Percentiles rank a stretch among this genome's conserved stretches.
Evolutionary conservation across 805 yeast genomes (phyloP).

Genomic region (Candida chilensis): DNA sequence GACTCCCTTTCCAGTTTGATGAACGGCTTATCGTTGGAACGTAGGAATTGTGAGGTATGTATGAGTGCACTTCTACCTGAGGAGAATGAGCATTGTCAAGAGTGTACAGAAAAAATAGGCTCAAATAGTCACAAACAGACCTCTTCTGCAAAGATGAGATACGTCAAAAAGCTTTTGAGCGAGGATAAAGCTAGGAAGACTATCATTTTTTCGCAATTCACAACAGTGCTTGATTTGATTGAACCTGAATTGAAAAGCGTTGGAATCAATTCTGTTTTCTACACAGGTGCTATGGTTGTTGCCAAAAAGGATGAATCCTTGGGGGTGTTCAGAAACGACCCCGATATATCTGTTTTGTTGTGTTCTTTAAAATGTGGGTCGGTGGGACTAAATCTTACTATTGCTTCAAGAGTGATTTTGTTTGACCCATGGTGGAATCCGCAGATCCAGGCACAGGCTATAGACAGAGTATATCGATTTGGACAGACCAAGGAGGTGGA

Average conservation of each 20-base stretch:
- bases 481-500: constrained; percentile 35
- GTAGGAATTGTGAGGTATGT: constrained; percentile 12
- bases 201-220: constrained; percentile 35
- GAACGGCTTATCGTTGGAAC: constrained; percentile 10
- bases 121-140: too few species aligned
- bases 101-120: too few species aligned
- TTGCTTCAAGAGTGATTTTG: constrained; percentile 30
- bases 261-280: constrained; percentile 18
- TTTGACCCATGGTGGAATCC: constrained; percentile 46
- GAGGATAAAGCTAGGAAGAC: constrained; percentile 25
- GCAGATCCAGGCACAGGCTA: constrained; percentile 39
- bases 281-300: constrained; percentile 22
- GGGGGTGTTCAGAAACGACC: constrained; percentile 14
- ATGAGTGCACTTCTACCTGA: too few species aligned
- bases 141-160: too few species aligned
- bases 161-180: constrained; percentile 19
- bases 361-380: constrained; percentile 37
- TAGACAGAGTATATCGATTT: constrained; percentile 39
- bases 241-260: constrained; percentile 14
- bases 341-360: constrained; percentile 16
- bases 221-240: constrained; percentile 18
- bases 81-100: too few species aligned
- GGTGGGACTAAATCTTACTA: constrained; percentile 30
- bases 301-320: constrained; percentile 17
- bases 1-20: constrained; percentile 10